These are phyloP conservation scores for Phlebopus sp. DNA, from an alignment of 1,284 basidiomycete genomes.

Conservation along the genomic window DNA sequence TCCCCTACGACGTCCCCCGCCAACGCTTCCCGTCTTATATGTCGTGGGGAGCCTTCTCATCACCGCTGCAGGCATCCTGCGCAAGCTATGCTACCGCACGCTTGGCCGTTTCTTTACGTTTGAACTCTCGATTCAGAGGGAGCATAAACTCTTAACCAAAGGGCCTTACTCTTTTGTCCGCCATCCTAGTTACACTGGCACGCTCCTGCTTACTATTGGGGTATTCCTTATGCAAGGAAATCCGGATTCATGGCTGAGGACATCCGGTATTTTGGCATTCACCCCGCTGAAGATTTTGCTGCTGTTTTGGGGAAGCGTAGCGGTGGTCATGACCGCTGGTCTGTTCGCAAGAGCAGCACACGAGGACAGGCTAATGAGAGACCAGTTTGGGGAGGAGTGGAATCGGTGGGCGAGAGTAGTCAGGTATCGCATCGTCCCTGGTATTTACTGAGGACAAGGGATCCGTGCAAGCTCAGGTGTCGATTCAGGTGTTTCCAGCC, in stretches of 20 bases:
- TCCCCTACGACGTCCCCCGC: background rate
- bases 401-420: conserved; percentile 2
- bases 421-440: conserved; percentile 5
- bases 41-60: background rate
- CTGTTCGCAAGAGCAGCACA: background rate
- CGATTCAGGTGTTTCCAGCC: no score
- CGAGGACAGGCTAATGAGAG: background rate
- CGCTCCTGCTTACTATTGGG: background rate
- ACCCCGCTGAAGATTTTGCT: background rate
- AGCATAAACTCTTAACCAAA: conserved; percentile 10
- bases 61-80: conserved; percentile 3
- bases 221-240: conserved; percentile 1
- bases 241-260: background rate
- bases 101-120: conserved; percentile 13
- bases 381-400: conserved; percentile 3
- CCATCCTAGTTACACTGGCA: conserved; percentile 10
- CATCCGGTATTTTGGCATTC: background rate
- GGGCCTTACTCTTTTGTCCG: conserved; percentile 13
- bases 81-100: conserved; percentile 8
- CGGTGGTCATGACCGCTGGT: background rate
- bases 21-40: background rate
- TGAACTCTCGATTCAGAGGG: conserved; percentile 6
- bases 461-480: no score
- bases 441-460: background rate
- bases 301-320: background rate